These are phyloP conservation scores for Gastrolobium villosum DNA, from an alignment of 306 rosid species.

Conservation along the genomic window DNA sequence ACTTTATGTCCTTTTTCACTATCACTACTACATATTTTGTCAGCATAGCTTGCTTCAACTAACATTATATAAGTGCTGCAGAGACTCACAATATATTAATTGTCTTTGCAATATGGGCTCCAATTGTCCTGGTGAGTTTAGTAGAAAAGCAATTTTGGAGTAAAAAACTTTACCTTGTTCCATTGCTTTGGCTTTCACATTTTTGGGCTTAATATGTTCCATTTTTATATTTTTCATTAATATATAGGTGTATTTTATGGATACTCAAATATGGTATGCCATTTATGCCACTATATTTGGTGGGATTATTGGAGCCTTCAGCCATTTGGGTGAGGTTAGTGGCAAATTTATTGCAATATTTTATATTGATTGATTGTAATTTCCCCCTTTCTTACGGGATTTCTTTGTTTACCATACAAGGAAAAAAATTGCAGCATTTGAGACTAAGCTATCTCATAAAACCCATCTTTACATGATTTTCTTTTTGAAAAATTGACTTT, in stretches of 20 bases:
- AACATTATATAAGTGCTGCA: constrained; percentile 52
- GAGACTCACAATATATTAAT: constrained; percentile 69
- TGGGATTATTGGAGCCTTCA: constrained; percentile 95
- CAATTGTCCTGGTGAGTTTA: constrained; percentile 88
- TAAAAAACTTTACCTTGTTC: constrained; percentile 36
- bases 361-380: constrained; percentile 29
- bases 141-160: constrained; percentile 25
- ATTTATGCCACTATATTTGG: constrained; percentile 93
- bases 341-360: constrained; percentile 21
- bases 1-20: constrained; percentile 40
- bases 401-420: constrained; percentile 18
- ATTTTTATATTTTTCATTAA: constrained; percentile 44
- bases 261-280: constrained; percentile 98
- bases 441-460: constrained; percentile 3
- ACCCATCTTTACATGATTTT: neutral
- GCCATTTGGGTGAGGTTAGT: constrained; percentile 99
- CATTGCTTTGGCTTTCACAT: constrained; percentile 38
- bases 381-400: neutral
- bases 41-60: constrained; percentile 44
- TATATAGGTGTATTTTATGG: constrained; percentile 94
- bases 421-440: constrained; percentile 7
- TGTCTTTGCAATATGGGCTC: constrained; percentile 93
- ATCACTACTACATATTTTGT: constrained; percentile 38
- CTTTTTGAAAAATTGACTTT: constrained; percentile 24
- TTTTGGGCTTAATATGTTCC: constrained; percentile 29